Evolutionary conservation across 2,329 filamentous ascomycete species (phyloP).

Genomic region (Coniochaeta sp.): DNA sequence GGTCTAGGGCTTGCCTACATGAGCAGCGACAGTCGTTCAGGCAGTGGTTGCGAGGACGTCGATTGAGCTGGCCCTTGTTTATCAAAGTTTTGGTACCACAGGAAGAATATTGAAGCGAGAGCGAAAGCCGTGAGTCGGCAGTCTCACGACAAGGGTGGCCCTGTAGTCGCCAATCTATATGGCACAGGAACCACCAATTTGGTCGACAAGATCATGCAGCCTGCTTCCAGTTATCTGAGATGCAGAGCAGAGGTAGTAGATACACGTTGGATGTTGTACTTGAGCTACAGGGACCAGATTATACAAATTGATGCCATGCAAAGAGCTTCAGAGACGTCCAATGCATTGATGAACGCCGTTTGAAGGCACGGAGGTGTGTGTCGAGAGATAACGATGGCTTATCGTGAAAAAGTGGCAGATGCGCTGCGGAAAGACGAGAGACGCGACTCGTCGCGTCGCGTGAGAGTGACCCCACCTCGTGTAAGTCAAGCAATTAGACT

Average conservation of each 20-base stretch:
- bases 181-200: constrained; percentile 14
- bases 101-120: background rate
- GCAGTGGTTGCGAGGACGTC: background rate
- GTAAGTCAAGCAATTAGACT: background rate
- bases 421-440: background rate
- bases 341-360: background rate
- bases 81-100: constrained; percentile 6
- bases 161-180: constrained; percentile 20
- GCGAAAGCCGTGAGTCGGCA: background rate
- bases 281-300: too few species aligned
- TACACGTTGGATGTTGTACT: too few species aligned
- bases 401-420: background rate
- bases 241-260: background rate
- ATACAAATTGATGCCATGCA: background rate
- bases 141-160: constrained; percentile 6
- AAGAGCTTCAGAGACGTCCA: background rate
- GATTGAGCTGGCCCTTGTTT: background rate
- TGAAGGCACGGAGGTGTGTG: background rate
- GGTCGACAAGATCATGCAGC: constrained; percentile 10
- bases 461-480: background rate
- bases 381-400: background rate
- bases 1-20: background rate
- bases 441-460: background rate
- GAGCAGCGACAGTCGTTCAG: background rate
- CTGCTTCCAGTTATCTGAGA: too few species aligned